Evolutionary conservation across 2,329 filamentous ascomycete genomes (phyloP).

Genomic region (Botryotinia convoluta): DNA sequence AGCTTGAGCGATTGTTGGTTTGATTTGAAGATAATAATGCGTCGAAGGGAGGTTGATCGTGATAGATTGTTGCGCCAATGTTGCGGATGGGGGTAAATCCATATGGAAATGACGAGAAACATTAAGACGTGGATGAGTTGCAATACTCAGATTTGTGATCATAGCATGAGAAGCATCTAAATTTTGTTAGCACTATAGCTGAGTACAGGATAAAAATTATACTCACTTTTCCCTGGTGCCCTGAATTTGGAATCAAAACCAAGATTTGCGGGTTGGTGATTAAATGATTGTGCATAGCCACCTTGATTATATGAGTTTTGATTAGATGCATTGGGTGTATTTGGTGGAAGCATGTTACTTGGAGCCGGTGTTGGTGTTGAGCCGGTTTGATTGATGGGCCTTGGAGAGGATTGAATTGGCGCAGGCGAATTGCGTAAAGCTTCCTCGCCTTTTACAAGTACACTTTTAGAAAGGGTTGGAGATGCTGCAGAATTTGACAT

Average conservation of each 20-base stretch:
- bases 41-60: constrained; percentile 67
- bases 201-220: constrained; percentile 6
- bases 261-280: constrained; percentile 37
- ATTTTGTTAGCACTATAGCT: constrained; percentile 28
- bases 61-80: constrained; percentile 66
- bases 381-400: constrained; percentile 43
- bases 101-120: constrained; percentile 60
- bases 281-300: constrained; percentile 37
- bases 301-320: constrained; percentile 27
- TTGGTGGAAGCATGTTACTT: constrained; percentile 36
- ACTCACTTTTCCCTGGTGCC: constrained; percentile 48
- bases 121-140: constrained; percentile 65
- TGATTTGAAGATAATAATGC: constrained; percentile 70
- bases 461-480: constrained; percentile 35
- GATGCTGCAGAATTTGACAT: constrained; percentile 37
- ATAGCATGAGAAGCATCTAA: constrained; percentile 60
- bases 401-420: constrained; percentile 25
- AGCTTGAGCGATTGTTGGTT: constrained; percentile 61
- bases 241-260: constrained; percentile 45
- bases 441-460: constrained; percentile 42
- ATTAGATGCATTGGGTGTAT: constrained; percentile 31
- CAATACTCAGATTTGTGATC: constrained; percentile 62
- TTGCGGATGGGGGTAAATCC: constrained; percentile 62
- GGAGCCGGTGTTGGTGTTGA: constrained; percentile 30
- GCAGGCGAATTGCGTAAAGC: constrained; percentile 34